Conservation (phyloP, 2,329 filamentous ascomycete species). For the Ophiostoma ips region DNA sequence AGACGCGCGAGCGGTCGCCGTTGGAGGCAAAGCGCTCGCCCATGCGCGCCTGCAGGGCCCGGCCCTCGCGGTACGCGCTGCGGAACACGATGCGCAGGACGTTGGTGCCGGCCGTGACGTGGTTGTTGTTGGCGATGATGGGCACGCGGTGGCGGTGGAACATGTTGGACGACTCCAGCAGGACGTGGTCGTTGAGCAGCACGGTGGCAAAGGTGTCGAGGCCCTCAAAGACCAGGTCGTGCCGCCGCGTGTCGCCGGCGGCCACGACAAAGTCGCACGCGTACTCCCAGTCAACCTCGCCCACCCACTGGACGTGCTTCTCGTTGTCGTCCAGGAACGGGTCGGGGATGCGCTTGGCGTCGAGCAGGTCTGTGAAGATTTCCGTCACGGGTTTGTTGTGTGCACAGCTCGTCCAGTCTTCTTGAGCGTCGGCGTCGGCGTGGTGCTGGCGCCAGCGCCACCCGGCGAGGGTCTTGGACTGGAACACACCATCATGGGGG, state of each 20-base stretch:
- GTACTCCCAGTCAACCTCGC: constrained; percentile 60
- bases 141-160: constrained; percentile 60
- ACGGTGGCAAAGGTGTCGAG: constrained; percentile 70
- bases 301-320: constrained; percentile 59
- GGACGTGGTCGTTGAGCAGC: constrained; percentile 48
- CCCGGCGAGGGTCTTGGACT: background rate
- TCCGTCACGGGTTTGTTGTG: no score
- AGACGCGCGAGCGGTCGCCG: constrained; percentile 45
- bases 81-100: constrained; percentile 51
- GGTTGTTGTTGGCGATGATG: constrained; percentile 30
- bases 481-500: no score
- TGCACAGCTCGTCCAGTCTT: no score
- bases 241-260: constrained; percentile 19
- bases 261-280: constrained; percentile 26
- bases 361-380: constrained; percentile 35
- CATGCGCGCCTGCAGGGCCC: no score
- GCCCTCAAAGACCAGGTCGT: constrained; percentile 57
- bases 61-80: constrained; percentile 37
- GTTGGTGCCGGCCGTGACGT: constrained; percentile 30
- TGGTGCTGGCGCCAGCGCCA: constrained; percentile 1
- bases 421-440: no score
- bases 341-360: constrained; percentile 49
- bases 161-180: constrained; percentile 67
- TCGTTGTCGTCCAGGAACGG: constrained; percentile 67
- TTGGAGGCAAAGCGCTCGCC: constrained; percentile 33